Base-by-base conservation (phyloP, 352 stramenopile species). In the Paralagenidium karlingii region DNA sequence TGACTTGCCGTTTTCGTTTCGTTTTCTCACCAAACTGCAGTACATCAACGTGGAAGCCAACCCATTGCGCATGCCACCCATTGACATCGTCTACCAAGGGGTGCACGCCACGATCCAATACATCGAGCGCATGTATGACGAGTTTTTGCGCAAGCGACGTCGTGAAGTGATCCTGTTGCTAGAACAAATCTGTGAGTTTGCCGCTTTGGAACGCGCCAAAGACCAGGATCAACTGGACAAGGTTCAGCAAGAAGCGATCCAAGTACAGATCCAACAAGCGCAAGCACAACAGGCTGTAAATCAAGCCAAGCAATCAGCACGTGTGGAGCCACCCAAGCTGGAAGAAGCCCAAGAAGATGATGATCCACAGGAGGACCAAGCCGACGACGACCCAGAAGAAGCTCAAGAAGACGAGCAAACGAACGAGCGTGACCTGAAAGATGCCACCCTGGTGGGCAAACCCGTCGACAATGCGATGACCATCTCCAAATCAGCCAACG, bases 1-100 rank as follows among this genome's bases (percentile, higher is more conserved):
- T 26, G 66, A 81, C 38, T 58, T 84, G 16, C 69, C 69, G 0
- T 80, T 80, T 44, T 81, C 67, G 1, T 76, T 84, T 19, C 64
- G 67, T 1, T 36, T 74, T 11, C 47, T 68, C 10, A 48, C 13
- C 0, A 39, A 42, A 1, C 45, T 84, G 0, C 22, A 58, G 25
- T 40, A 58, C 13, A 42, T 84, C 2, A 60, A 58, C 24, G 61
- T 84, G 55, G 70, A 84, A 41, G 56, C 67, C n/a, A 84, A 81
- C 26, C 69, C 64, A 3, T 50, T 81, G 33, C 51, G 54, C 0
- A 38, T 71, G 5, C 69, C 69, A 29, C 64, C 64, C 2, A 46
- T 60, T 3, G 67, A 84, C 25, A 42, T 71, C 16, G 52, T 84
- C 9, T 47, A 62, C 2, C 52, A 59, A 13, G 69, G 69, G n/a